Evolutionary conservation across 2,329 filamentous ascomycete species (phyloP).

Genomic region (Apiospora sp.): DNA sequence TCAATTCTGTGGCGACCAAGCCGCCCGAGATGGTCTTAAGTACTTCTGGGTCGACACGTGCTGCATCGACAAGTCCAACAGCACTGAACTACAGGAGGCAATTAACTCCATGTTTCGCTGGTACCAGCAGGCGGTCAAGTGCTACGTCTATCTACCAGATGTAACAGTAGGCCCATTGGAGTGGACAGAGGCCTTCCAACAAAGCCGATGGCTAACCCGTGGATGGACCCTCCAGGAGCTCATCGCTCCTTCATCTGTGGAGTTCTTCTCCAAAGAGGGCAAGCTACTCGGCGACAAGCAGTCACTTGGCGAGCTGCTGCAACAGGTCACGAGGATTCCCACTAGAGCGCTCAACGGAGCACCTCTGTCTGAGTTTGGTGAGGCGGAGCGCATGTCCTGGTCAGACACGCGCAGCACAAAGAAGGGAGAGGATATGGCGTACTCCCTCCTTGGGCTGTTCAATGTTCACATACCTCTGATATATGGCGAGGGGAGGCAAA

Average conservation of each 20-base stretch:
- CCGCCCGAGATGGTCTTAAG: not conserved
- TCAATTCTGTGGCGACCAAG: not conserved
- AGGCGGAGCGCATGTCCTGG: conserved; percentile 33
- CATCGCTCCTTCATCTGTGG: not conserved
- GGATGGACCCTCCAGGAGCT: conserved; percentile 20
- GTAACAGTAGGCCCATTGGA: not conserved
- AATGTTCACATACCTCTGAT: conserved; percentile 39
- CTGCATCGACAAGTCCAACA: conserved; percentile 19
- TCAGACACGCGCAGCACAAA: conserved; percentile 34
- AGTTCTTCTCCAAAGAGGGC: not conserved
- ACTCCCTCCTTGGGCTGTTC: conserved; percentile 40
- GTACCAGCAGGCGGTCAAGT: conserved; percentile 2
- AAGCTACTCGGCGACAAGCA: not conserved
- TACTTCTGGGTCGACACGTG: conserved; percentile 22
- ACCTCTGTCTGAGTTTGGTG: not conserved
- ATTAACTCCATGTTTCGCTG: conserved; percentile 21
- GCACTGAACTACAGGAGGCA: not conserved
- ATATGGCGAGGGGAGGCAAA: conserved; percentile 38
- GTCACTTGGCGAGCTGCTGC: not conserved
- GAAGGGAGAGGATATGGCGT: conserved; percentile 37
- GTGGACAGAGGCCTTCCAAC: not conserved
- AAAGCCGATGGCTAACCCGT: conserved; percentile 8
- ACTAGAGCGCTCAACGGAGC: not conserved
- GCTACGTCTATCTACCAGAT: conserved; percentile 19
- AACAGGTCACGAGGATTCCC: not conserved